Evolutionary conservation across 2,329 filamentous ascomycete genomes (phyloP).

Genomic region (Botryotinia globosa): DNA sequence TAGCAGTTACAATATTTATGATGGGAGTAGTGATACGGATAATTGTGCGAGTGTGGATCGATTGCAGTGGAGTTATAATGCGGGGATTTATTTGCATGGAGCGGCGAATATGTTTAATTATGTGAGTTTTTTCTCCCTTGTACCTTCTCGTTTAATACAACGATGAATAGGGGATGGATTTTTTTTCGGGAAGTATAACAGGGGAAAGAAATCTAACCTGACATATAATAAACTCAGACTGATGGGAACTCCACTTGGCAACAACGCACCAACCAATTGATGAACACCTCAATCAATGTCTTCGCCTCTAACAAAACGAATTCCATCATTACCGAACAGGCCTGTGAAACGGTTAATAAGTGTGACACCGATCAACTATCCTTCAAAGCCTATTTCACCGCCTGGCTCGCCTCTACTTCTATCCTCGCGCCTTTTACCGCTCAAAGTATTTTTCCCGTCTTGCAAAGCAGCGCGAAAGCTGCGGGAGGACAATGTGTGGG

Average conservation of each 20-base stretch:
- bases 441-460: conserved; percentile 49
- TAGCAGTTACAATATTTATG: conserved; percentile 53
- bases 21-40: conserved; percentile 55
- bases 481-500: conserved; percentile 58
- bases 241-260: conserved; percentile 49
- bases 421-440: conserved; percentile 62
- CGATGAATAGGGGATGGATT: too few species aligned
- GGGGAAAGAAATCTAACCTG: not conserved
- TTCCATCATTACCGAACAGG: conserved; percentile 43
- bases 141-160: not conserved
- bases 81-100: conserved; percentile 64
- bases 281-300: conserved; percentile 52
- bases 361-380: conserved; percentile 62
- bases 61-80: conserved; percentile 68
- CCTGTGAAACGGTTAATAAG: conserved; percentile 56
- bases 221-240: conserved; percentile 25
- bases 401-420: conserved; percentile 60
- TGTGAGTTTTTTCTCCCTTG: conserved; percentile 37
- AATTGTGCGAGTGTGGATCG: conserved; percentile 59
- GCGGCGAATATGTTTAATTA: conserved; percentile 48
- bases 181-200: not conserved
- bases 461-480: conserved; percentile 52
- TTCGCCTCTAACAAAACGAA: conserved; percentile 47
- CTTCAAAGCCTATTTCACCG: conserved; percentile 61
- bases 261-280: conserved; percentile 53